A percentile compares a stretch with the other conserved stretches of the same genome.
These are phyloP conservation scores for Tolypocladium tropicale DNA, from an alignment of 2,329 filamentous ascomycete genomes.

Conservation along the genomic window DNA sequence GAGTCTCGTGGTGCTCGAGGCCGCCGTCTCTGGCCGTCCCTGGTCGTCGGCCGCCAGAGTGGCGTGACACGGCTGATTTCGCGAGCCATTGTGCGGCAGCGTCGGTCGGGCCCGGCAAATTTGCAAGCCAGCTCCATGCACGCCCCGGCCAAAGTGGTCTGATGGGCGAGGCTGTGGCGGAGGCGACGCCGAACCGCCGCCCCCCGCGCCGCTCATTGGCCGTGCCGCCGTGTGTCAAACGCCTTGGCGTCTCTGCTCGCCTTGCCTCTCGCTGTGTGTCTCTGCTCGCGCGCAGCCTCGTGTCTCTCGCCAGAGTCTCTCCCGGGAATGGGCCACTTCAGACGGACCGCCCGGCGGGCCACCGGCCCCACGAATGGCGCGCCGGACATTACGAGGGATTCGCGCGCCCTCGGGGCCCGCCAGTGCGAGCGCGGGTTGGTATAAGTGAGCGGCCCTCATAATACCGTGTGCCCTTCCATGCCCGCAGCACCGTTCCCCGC, in stretches of 20 bases:
- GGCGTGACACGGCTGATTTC: slow-evolving; percentile 7
- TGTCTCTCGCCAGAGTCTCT: background rate
- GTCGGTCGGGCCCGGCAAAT: slow-evolving; percentile 1
- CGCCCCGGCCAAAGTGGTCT: slow-evolving; percentile 21
- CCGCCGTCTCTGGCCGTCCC: background rate
- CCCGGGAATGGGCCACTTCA: background rate
- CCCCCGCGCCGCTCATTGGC: background rate
- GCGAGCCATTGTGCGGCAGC: background rate
- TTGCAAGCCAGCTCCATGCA: slow-evolving; percentile 6
- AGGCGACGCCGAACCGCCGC: background rate
- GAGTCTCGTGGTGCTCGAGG: background rate
- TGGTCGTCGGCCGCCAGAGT: slow-evolving; percentile 3
- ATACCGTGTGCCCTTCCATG: too few relatives aligned
- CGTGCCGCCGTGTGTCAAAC: background rate
- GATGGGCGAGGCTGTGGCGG: slow-evolving; percentile 24
- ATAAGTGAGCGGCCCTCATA: background rate
- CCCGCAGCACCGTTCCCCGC: background rate
- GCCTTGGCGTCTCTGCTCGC: background rate
- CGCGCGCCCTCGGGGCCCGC: background rate
- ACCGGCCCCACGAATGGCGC: background rate
- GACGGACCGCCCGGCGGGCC: background rate
- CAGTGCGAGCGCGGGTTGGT: background rate
- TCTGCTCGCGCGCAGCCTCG: background rate
- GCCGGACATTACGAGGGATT: background rate
- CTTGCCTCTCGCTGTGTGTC: background rate